A percentile compares a stretch with the other conserved stretches of the same genome.
Conservation (phyloP, 441 rosid genomes). For the Arabidopsis lyrata region DNA sequence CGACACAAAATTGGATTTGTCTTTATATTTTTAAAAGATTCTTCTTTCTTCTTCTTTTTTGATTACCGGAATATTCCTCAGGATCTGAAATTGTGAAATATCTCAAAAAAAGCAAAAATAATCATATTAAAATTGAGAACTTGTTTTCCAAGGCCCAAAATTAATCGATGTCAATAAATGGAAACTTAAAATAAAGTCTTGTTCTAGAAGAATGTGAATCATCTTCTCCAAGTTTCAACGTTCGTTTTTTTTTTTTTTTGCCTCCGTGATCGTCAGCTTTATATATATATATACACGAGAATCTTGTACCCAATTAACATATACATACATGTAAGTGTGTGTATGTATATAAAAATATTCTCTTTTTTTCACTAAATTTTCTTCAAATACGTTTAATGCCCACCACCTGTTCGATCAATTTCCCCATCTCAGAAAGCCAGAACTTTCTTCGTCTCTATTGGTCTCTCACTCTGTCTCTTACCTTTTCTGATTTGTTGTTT, state of each 20-base stretch:
- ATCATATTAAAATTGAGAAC: background rate
- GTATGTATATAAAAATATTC: conserved; percentile 29
- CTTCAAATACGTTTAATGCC: conserved; percentile 24
- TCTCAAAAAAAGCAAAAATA: background rate
- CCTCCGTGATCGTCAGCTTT: conserved; percentile 19
- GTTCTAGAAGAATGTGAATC: conserved; percentile 34
- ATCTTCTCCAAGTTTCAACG: conserved; percentile 45
- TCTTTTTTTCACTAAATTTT: background rate
- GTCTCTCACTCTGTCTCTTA: conserved; percentile 19
- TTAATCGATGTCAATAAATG: background rate
- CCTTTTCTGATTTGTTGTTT: conserved; percentile 8
- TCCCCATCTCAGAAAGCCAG: conserved; percentile 20
- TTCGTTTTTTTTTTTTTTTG: background rate
- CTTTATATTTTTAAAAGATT: conserved; percentile 24
- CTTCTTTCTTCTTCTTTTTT: background rate
- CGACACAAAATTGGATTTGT: conserved; percentile 33
- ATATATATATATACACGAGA: conserved; percentile 25
- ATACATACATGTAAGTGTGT: conserved; percentile 35
- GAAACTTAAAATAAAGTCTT: conserved; percentile 15
- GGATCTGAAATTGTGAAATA: conserved; percentile 11
- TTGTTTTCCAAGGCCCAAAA: conserved; percentile 36
- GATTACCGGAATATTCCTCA: conserved; percentile 13
- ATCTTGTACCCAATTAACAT: conserved; percentile 4
- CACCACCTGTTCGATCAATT: conserved; percentile 45
- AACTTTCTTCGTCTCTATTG: conserved; percentile 22